Evolutionary conservation across 192 early-diverging fungal species (phyloP), one percentile per base, ranked within the genome.

Genomic region (Jimgerdemannia flammicorona): DNA sequence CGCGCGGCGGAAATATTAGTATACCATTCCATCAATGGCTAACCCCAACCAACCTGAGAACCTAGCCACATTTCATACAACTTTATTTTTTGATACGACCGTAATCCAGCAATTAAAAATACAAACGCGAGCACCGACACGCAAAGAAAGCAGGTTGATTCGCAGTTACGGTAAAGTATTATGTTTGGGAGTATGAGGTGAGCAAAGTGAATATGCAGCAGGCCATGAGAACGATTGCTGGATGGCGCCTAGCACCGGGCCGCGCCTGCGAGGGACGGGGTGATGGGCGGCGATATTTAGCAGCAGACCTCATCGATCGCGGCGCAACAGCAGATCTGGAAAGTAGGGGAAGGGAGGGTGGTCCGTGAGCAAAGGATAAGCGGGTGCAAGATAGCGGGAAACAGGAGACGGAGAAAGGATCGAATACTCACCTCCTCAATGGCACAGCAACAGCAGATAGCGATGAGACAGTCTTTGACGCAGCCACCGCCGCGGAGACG

Each of bases 361-460:
- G 6, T 59, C 14, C 49, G 49, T 6, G 14, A 10, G 14, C 49
- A 59, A 59, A 59, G 49, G 14, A 59, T 59, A 59, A 59, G 6
- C 49, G 49, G 49, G 14, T 59, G 14, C 49, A 59, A 59, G 14
- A 14, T 14, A 59, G 8, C 49, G 8, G 14, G 14, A 59, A 59
- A 59, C 6, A 59, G 14, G 6, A 59, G 14, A 59, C 6, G 14
- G 14, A 59, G 6, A 59, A 59, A 59, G 14, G 14, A 1, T 10
- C 6, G 14, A 59, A 59, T 10, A 59, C 49, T 59, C 49, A 59
- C 49, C 14, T 59, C 49, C 14, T 78, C 77, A 70, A 78, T 68
- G 63, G 77, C 77, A 43, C 77, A 78, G 66, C 77, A 78, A 71
- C 77, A 78, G 72, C 77, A 78, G 67, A 78, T 73, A 42, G 77